Evolutionary conservation across 1,139 yeast species (phyloP), one percentile per base, ranked within the genome.

Genomic region (Pichia sp.): DNA sequence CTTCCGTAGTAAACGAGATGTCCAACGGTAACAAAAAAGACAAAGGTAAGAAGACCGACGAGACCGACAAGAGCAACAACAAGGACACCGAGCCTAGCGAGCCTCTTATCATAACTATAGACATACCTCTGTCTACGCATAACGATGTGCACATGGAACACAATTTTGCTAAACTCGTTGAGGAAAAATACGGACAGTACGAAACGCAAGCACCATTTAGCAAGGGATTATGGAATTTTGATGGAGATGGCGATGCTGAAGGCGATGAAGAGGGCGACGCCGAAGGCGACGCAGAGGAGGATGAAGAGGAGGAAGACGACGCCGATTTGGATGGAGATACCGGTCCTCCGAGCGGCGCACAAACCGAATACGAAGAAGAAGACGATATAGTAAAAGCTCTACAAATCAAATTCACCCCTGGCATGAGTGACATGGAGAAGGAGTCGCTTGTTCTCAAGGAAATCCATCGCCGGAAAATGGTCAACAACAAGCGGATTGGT

Each of bases 151-250:
- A 56, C 30, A 34, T 49, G n/a, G 61, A 57, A 50, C 53, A 53
- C 60, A 93, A 92, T 64, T 90, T 92, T 42, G 72, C 86, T 64
- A 83, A 85, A 62, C 71, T 90, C 55, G 87, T 96, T 3, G 96
- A 91, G 66, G 92, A 87, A 53, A 87, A 87, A 69, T 91, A 89
- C 69, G 96, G 96, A 2, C 86, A 85, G 80, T 81, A 83, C 27
- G 79, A 78, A 3, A 74, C 87, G 54, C 95, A 84, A 64, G 95
- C 80, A 62, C 85, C 78, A 56, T 75, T 83, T 45, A 81, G 84
- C 8, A 75, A 81, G 56, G 89, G 84, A 47, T 77, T 81, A 5
- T 56, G 59, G 59, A 56, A 56, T 42, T 54, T 50, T 38, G 58
- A 55, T 68, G 87, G 81, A 60, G 88, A 81, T 56, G 79, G 79